Evolutionary conservation across 1,284 basidiomycete genomes (phyloP).

Genomic region (Ceratobasidium papillatum): DNA sequence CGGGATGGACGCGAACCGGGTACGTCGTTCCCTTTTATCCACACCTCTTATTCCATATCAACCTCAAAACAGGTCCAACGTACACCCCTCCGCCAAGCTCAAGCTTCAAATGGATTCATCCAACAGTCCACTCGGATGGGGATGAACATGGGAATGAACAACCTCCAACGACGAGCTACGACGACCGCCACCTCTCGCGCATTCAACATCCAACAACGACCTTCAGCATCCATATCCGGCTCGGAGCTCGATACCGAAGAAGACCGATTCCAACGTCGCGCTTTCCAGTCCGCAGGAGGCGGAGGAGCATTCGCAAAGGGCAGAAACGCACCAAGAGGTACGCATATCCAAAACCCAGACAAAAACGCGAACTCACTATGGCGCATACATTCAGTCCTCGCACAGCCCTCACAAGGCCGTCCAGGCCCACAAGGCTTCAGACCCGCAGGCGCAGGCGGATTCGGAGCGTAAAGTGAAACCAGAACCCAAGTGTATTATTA

Average conservation of each 20-base stretch:
- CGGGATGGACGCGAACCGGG: constrained; percentile 74
- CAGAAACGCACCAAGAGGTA: constrained; percentile 33
- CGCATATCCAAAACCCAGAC: not conserved
- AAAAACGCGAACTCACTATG: not conserved
- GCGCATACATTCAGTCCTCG: constrained; percentile 18
- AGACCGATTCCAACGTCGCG: not conserved
- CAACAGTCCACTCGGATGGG: constrained; percentile 28
- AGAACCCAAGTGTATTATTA: constrained; percentile 25
- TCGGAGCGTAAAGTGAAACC: not conserved
- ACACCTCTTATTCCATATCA: constrained; percentile 15
- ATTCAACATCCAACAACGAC: constrained; percentile 39
- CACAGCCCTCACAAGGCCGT: constrained; percentile 46
- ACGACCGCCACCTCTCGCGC: constrained; percentile 5
- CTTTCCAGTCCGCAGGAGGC: constrained; percentile 21
- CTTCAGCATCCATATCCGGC: constrained; percentile 40
- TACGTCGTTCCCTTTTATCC: constrained; percentile 49
- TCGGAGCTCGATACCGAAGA: constrained; percentile 2
- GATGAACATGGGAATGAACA: not conserved
- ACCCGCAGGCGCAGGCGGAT: constrained; percentile 47
- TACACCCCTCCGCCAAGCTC: constrained; percentile 66
- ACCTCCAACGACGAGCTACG: constrained; percentile 5
- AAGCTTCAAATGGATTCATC: constrained; percentile 44
- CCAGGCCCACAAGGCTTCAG: constrained; percentile 49
- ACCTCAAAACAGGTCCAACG: constrained; percentile 67
- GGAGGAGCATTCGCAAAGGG: constrained; percentile 17